phyloP scores from a whole-genome alignment of 352 stramenopile genomes.

The Globisporangium paddicum region DNA sequence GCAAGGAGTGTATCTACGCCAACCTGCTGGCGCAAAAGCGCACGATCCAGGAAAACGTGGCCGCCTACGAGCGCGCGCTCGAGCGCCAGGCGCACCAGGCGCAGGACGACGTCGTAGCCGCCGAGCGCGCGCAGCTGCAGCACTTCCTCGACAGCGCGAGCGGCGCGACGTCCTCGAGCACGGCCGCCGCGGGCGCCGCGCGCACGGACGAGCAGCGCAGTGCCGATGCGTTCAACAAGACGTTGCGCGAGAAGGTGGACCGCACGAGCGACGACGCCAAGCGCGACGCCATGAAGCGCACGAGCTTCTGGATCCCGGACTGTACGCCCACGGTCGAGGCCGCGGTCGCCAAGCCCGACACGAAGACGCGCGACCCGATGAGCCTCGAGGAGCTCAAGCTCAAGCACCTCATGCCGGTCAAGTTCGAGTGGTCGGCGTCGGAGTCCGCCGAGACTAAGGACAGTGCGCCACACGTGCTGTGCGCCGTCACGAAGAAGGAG shows the following conservation, averaged over 20 bases:
- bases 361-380: slow-evolving; percentile 79
- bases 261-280: slow-evolving; percentile 64
- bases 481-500: slow-evolving; percentile 78
- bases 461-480: slow-evolving; percentile 45
- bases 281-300: slow-evolving; percentile 71
- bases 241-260: slow-evolving; percentile 77
- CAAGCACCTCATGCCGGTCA: slow-evolving; percentile 85
- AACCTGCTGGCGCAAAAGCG: slow-evolving; percentile 84
- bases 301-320: slow-evolving; percentile 85
- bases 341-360: slow-evolving; percentile 54
- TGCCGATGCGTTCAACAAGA: slow-evolving; percentile 18
- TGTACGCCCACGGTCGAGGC: slow-evolving; percentile 59
- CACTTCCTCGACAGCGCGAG: slow-evolving; percentile 41
- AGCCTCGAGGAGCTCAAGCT: slow-evolving; percentile 79
- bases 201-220: background rate
- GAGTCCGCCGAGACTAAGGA: slow-evolving; percentile 19
- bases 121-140: slow-evolving; percentile 49
- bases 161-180: slow-evolving; percentile 7
- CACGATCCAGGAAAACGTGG: slow-evolving; percentile 63
- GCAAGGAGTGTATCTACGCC: slow-evolving; percentile 87
- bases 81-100: slow-evolving; percentile 41
- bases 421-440: slow-evolving; percentile 65
- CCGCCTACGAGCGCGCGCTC: slow-evolving; percentile 57
- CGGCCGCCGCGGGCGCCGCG: slow-evolving; percentile 2
- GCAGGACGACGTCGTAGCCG: slow-evolving; percentile 42